phyloP scores from a whole-genome alignment of 768 basidiomycete species.

The Tubosaeta sp. region DNA sequence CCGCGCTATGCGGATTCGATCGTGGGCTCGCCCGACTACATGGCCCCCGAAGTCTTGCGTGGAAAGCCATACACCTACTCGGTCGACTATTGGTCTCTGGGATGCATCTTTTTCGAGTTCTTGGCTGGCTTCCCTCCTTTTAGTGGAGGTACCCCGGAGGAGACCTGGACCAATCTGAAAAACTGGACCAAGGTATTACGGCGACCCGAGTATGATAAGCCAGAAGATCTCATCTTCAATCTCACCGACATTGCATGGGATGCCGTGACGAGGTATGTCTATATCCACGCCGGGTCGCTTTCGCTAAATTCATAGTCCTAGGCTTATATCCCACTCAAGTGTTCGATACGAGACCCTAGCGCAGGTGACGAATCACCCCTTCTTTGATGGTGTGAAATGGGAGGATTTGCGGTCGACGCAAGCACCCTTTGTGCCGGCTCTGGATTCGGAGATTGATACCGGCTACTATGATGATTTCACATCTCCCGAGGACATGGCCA shows the following conservation, averaged over 20 bases:
- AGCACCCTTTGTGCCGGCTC: constrained; percentile 90
- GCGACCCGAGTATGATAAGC: constrained; percentile 92
- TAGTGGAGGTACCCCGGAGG: constrained; percentile 91
- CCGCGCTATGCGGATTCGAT: constrained; percentile 95
- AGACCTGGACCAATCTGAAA: constrained; percentile 98
- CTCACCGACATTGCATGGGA: constrained; percentile 92
- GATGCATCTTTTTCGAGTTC: constrained; percentile 98
- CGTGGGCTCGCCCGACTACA: constrained; percentile 98
- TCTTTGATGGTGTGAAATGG: constrained; percentile 79
- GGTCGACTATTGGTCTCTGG: constrained; percentile 98
- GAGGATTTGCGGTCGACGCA: constrained; percentile 66
- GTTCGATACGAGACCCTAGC: constrained; percentile 71
- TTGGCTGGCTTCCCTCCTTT: constrained; percentile 97
- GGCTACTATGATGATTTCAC: constrained; percentile 95
- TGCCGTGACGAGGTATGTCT: constrained; percentile 72
- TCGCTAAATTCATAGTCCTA: constrained; percentile 25
- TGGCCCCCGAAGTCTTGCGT: constrained; percentile 92
- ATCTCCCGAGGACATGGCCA: constrained; percentile 90
- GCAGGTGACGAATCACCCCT: constrained; percentile 73
- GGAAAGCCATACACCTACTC: constrained; percentile 94
- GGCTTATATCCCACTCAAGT: constrained; percentile 84
- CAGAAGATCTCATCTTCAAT: constrained; percentile 97
- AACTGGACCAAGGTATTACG: constrained; percentile 93
- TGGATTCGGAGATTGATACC: constrained; percentile 92
- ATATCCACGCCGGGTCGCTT: background rate